Base-by-base conservation (phyloP, 139 green algal species). In the Coelastrella sp. region DNA sequence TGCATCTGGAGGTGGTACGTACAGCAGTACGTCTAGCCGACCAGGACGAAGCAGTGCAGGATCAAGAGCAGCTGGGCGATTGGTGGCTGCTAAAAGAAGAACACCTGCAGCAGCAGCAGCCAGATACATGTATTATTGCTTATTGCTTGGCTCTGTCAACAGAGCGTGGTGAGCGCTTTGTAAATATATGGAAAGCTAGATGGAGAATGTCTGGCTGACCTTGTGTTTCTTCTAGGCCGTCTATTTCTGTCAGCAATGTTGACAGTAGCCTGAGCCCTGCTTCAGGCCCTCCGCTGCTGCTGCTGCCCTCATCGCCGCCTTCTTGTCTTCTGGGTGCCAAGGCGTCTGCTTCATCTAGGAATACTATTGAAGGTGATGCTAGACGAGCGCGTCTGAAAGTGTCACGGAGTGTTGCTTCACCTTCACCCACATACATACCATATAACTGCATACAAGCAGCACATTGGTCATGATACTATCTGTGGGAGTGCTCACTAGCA, bases 261-360 rank as follows among this genome's bases (percentile, higher is more conserved):
- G 94, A 91, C 62, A 98, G 90, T 69, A 98, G 86, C 25, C 94
- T 89, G 59, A 89, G 62, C 19, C 84, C 85, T 35, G 88, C 81
- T n/a, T 91, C 88, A 5, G 68, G 77, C 3, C 85, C 85, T 5
- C 87, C 81, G 1, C 43, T 68, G 21, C 41, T 48, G 30, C 85
- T 80, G 17, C 62, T 71, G 40, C 75, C 84, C 2, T 69, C 69
- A n/a, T n/a, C n/a, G 30, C 48, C 66, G 43, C 81, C 68, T 57
- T 86, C 86, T 53, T 73, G 81, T 2, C 88, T 78, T 25, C 57
- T 45, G 7, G 82, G 82, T 35, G 92, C 94, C 11, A 98, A 41
- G 0, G 91, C 88, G n/a, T 98, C 96, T 2, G 96, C 69, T 85
- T 98, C 96, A 83, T 98, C 96, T 32, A 98, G 81, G 50, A 98